A percentile compares a stretch with the other conserved stretches of the same genome.
Evolutionary conservation across 352 stramenopile genomes (phyloP).

Genomic region (Poterioochromonas sp.): DNA sequence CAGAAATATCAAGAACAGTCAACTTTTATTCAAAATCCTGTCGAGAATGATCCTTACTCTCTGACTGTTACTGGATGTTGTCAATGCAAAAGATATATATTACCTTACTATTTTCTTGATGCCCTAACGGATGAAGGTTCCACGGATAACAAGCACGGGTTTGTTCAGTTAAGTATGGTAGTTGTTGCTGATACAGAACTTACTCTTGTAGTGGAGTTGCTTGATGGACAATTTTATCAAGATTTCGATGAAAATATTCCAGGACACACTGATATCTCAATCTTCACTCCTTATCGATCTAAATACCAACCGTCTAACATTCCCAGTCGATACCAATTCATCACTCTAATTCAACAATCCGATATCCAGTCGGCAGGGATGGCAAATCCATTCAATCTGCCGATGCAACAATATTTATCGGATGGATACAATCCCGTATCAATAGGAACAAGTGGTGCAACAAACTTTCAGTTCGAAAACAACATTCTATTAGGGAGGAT

Average conservation of each 20-base stretch:
- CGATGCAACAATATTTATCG: conserved; percentile 47
- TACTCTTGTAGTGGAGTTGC: conserved; percentile 77
- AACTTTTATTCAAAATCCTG: conserved; percentile 35
- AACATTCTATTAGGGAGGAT: conserved; percentile 72
- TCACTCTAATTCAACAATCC: conserved; percentile 66
- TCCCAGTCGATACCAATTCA: conserved; percentile 47
- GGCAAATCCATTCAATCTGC: conserved; percentile 86
- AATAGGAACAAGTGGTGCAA: conserved; percentile 42
- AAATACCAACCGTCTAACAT: conserved; percentile 57
- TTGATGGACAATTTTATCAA: conserved; percentile 79
- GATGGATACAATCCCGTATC: conserved; percentile 45
- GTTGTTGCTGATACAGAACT: conserved; percentile 67
- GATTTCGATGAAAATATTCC: conserved; percentile 73
- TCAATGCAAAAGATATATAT: conserved; percentile 53
- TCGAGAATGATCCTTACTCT: conserved; percentile 8
- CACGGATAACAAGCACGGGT: conserved; percentile 86
- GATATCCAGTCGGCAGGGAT: conserved; percentile 58
- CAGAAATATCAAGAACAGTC: conserved; percentile 36
- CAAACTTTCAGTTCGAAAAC: conserved; percentile 55
- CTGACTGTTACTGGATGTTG: conserved; percentile 36
- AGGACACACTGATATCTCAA: conserved; percentile 66
- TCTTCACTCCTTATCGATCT: conserved; percentile 72
- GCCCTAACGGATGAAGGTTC: conserved; percentile 60
- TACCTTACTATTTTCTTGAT: conserved; percentile 76
- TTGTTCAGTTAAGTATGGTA: conserved; percentile 76